These are phyloP conservation scores for Escallonia herrerae DNA, from an alignment of 129 eudicot genomes.

Conservation along the genomic window DNA sequence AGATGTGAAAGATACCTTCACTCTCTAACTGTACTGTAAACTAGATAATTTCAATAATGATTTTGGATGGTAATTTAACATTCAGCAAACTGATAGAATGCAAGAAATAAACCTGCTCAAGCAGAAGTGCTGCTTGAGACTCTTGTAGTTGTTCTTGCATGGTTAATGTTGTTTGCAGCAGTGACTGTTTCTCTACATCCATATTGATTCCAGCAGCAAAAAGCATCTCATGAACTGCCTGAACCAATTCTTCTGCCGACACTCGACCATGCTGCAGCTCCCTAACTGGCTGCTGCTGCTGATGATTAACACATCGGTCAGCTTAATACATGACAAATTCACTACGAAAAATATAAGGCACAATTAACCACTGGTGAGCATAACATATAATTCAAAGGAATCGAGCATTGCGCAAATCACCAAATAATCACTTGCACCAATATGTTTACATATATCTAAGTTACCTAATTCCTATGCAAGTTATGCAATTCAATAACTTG, in stretches of 20 bases:
- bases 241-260: constrained; percentile 84
- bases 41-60: neutral
- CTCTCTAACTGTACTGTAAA: neutral
- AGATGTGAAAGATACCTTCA: too few species aligned
- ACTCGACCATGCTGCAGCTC: constrained; percentile 89
- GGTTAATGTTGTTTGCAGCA: constrained; percentile 67
- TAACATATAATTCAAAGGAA: too few species aligned
- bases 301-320: constrained; percentile 1
- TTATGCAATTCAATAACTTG: too few species aligned
- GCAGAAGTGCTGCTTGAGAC: constrained; percentile 82
- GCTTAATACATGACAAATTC: neutral
- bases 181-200: constrained; percentile 80
- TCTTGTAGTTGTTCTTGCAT: constrained; percentile 85
- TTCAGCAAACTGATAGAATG: neutral
- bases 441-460: too few species aligned
- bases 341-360: neutral
- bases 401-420: too few species aligned
- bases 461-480: too few species aligned
- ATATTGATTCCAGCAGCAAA: constrained; percentile 88
- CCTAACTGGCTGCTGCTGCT: constrained; percentile 44
- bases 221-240: constrained; percentile 98
- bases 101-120: constrained; percentile 69
- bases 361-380: neutral
- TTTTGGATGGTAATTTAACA: neutral
- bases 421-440: too few species aligned